Evolutionary conservation across 2,329 filamentous ascomycete genomes (phyloP).

Genomic region (Tricladium varicosporioides): DNA sequence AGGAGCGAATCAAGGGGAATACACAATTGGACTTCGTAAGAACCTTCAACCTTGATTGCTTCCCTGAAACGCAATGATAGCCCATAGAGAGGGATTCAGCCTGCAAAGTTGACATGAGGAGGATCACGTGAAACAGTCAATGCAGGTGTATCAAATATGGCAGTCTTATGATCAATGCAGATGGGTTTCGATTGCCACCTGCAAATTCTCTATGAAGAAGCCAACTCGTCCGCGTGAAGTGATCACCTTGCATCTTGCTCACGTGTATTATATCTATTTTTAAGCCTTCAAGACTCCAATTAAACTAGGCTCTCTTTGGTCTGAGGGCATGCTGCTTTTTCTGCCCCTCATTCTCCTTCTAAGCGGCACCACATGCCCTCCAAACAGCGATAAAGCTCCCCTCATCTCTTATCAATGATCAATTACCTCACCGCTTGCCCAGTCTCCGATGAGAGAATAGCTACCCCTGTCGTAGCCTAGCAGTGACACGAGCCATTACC

Average conservation of each 20-base stretch:
- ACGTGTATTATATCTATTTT: not conserved
- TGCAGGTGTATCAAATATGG: not conserved
- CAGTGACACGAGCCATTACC: constrained; percentile 17
- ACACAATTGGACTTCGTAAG: too few species aligned
- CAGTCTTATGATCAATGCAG: not conserved
- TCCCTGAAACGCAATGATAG: too few species aligned
- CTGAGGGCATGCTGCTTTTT: not conserved
- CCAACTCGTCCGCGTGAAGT: too few species aligned
- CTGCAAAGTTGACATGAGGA: too few species aligned
- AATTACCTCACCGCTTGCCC: constrained; percentile 15
- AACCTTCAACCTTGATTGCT: too few species aligned
- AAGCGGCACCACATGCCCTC: not conserved
- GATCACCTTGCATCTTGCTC: not conserved
- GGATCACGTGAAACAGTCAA: not conserved
- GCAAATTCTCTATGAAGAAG: too few species aligned
- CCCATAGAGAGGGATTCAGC: too few species aligned
- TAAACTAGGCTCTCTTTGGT: not conserved
- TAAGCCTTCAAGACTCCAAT: not conserved
- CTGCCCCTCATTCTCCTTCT: not conserved
- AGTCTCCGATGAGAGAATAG: not conserved
- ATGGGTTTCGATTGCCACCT: too few species aligned
- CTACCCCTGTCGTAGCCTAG: not conserved
- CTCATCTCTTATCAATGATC: constrained; percentile 9
- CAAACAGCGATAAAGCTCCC: constrained; percentile 14
- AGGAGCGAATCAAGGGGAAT: not conserved